Evolutionary conservation across 768 basidiomycete species (phyloP), one percentile per base, ranked within the genome.

Genomic region (Xanthoconium stramineum): DNA sequence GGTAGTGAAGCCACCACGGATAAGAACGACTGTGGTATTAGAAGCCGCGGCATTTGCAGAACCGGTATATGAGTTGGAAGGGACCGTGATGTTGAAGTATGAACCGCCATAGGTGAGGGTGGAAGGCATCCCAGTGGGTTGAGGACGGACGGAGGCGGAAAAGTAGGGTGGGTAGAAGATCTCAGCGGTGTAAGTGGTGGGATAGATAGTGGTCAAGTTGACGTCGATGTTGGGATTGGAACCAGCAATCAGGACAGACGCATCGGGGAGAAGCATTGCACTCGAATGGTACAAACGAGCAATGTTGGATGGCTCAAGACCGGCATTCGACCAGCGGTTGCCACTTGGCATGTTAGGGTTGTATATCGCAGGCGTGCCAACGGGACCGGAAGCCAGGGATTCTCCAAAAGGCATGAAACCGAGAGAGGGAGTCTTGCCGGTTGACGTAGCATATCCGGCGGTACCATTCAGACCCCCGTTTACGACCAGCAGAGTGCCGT

Each of bases 131-230:
- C 88, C 88, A 5, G 76, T 69, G 11, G 89, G 89, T 0, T 71
- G 69, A 5, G 96, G 96, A 19, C 94, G 87, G 3, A 76, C 75
- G 38, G 73, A 62, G 12, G 87, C 81, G 46, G 79, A 79, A 75
- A 88, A 99, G 76, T 96, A 99, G 6, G 85, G 79, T 0, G 96
- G 96, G 74, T 95, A 97, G 76, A 94, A 98, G 43, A 86, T 80
- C 70, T 97, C 94, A 2, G 89, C 86, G 33, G 81, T 75, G 68
- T 94, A 95, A 33, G 86, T 83, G 3, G 93, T 94, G 3, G 88
- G 85, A 78, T 79, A 93, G 53, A 79, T 36, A 8, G 87, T 81
- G 37, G 76, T 72, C 37, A 73, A 53, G 64, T 90, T 91, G 61
- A 88, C 86, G 65, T 98, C 94, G 46, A 91, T 79, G 69, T 95